phyloP scores from a whole-genome alignment of 1,284 basidiomycete genomes.

The Pseudozyma pruni region DNA sequence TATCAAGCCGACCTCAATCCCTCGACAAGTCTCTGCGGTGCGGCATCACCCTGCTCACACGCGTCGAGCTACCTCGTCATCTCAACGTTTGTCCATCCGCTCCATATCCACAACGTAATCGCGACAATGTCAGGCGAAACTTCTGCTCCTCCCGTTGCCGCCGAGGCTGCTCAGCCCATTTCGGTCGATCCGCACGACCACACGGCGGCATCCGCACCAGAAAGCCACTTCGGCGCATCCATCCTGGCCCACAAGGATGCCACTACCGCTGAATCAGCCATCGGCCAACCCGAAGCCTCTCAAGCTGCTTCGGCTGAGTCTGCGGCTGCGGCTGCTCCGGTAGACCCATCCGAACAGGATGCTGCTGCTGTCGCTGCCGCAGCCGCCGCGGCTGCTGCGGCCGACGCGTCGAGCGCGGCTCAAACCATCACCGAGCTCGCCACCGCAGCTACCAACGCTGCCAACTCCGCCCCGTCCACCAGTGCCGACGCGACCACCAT shows the following conservation, averaged over 20 bases:
- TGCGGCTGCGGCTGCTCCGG: not conserved
- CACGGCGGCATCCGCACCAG: not conserved
- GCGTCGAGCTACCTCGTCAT: too few species aligned
- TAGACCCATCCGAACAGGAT: slow-evolving; percentile 7
- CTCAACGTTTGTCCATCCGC: too few species aligned
- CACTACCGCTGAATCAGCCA: slow-evolving; percentile 2
- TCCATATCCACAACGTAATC: not conserved
- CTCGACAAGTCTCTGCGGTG: too few species aligned
- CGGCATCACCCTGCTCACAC: too few species aligned
- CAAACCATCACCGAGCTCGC: slow-evolving; percentile 46
- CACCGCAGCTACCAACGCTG: slow-evolving; percentile 41
- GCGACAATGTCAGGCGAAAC: slow-evolving; percentile 26
- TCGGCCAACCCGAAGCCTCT: slow-evolving; percentile 9
- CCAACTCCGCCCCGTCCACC: slow-evolving; percentile 6
- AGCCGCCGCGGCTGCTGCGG: slow-evolving; percentile 33
- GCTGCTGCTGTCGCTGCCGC: slow-evolving; percentile 24
- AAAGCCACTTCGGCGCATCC: slow-evolving; percentile 8
- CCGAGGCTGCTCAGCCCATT: slow-evolving; percentile 18
- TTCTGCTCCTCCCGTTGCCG: slow-evolving; percentile 7
- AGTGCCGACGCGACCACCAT: not conserved
- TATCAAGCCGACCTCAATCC: too few species aligned
- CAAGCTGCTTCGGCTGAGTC: not conserved
- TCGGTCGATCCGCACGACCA: slow-evolving; percentile 3
- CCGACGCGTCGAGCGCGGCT: slow-evolving; percentile 41
- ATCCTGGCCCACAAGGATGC: slow-evolving; percentile 11